Conservation (phyloP, 2,329 filamentous ascomycete species). For the Beauveria sp. region DNA sequence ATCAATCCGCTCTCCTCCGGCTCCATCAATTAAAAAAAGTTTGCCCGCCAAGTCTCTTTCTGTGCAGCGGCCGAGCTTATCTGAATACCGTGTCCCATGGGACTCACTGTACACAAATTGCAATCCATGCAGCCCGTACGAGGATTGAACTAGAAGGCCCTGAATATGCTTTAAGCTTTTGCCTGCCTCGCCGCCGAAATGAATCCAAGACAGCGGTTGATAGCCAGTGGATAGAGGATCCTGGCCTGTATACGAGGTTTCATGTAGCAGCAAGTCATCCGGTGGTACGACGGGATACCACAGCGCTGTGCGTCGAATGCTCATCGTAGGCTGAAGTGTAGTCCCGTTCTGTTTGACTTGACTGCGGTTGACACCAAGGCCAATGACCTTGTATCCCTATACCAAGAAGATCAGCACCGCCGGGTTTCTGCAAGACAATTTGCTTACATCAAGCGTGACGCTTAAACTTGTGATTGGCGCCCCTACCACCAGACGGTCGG, state of each 20-base stretch:
- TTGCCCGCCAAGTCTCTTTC: too few species aligned
- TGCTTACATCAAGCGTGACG: not conserved
- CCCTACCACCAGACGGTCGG: not conserved
- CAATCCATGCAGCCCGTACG: too few species aligned
- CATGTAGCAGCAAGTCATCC: not conserved
- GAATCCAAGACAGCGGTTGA: not conserved
- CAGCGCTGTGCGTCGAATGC: not conserved
- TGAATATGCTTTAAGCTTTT: too few species aligned
- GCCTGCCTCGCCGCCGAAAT: not conserved
- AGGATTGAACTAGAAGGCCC: too few species aligned
- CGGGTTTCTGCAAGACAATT: fast-evolving
- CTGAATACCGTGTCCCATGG: too few species aligned
- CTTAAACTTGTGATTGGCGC: not conserved
- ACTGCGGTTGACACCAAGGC: too few species aligned
- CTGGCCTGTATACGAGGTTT: not conserved
- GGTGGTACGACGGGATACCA: not conserved
- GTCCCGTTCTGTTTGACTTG: too few species aligned
- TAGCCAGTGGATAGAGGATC: not conserved
- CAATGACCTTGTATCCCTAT: not conserved
- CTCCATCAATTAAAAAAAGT: too few species aligned
- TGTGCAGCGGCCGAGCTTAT: too few species aligned
- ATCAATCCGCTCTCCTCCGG: too few species aligned
- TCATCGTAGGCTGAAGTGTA: not conserved
- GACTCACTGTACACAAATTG: too few species aligned
- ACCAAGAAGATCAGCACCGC: not conserved